phyloP scores from a whole-genome alignment of 108 stramenopile species.

The Ochromonas danica region DNA sequence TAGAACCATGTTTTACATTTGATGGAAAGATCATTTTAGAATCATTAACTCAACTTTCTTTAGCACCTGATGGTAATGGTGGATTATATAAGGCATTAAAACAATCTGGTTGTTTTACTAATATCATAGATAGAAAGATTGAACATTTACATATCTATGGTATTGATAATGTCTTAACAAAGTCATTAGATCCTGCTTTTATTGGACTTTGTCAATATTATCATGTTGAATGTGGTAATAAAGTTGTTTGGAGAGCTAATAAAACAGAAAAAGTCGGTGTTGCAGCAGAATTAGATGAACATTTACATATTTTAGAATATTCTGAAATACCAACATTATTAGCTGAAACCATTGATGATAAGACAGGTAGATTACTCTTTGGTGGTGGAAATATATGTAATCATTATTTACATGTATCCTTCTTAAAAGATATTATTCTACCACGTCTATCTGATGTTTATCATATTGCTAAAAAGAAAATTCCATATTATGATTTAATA shows the following conservation, averaged over 20 bases:
- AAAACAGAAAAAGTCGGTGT: constrained; percentile 92
- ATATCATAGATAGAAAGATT: constrained; percentile 76
- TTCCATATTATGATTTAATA: constrained; percentile 73
- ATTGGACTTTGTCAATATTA: constrained; percentile 80
- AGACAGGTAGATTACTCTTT: constrained; percentile 66
- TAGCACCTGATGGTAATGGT: constrained; percentile 96
- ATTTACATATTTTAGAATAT: constrained; percentile 75
- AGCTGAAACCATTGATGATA: constrained; percentile 63
- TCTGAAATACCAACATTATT: constrained; percentile 74
- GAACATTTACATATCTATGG: constrained; percentile 82
- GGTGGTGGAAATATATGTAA: constrained; percentile 98
- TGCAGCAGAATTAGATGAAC: constrained; percentile 50
- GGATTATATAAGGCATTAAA: constrained; percentile 79
- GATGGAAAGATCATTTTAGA: constrained; percentile 90
- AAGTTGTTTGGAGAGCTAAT: constrained; percentile 78
- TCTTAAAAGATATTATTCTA: constrained; percentile 68
- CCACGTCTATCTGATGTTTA: constrained; percentile 76
- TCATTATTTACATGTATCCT: constrained; percentile 88
- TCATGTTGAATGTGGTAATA: constrained; percentile 86
- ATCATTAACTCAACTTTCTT: constrained; percentile 58
- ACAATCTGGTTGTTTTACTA: constrained; percentile 68
- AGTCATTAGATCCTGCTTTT: constrained; percentile 88
- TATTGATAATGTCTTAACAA: constrained; percentile 90
- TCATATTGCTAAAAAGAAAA: constrained; percentile 95
- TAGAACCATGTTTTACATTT: constrained; percentile 74